Conservation (phyloP, 1,284 basidiomycete species). For the Ceratobasidium sp. region DNA sequence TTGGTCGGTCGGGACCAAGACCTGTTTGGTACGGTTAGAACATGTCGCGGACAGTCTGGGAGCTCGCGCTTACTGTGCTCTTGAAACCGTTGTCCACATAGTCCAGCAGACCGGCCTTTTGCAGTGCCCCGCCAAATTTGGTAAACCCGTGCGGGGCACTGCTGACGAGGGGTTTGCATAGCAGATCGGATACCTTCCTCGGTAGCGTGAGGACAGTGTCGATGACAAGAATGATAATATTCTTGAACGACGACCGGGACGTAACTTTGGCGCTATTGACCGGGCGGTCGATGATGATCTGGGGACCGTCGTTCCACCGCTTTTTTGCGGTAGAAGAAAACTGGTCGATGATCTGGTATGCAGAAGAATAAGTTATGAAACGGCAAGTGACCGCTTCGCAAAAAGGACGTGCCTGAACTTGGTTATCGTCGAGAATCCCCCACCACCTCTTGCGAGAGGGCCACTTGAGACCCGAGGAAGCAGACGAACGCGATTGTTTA, state of each 20-base stretch:
- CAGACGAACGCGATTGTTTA: not conserved
- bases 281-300: not conserved
- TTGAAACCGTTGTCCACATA: not conserved
- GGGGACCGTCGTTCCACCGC: not conserved
- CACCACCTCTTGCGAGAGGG: not conserved
- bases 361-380: not conserved
- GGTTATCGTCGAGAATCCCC: not conserved
- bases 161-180: not conserved
- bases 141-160: not conserved
- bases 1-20: conserved; percentile 10
- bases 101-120: not conserved
- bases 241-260: not conserved
- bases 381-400: no score
- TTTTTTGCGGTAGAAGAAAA: not conserved
- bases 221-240: not conserved
- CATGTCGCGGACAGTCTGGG: not conserved
- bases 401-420: not conserved
- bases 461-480: not conserved
- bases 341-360: conserved; percentile 7
- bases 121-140: not conserved
- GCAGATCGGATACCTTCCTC: not conserved
- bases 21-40: not conserved
- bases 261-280: conserved; percentile 1
- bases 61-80: not conserved
- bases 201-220: not conserved